Conservation (phyloP, 2,329 filamentous ascomycete species). For the Myrmaecium sp. region DNA sequence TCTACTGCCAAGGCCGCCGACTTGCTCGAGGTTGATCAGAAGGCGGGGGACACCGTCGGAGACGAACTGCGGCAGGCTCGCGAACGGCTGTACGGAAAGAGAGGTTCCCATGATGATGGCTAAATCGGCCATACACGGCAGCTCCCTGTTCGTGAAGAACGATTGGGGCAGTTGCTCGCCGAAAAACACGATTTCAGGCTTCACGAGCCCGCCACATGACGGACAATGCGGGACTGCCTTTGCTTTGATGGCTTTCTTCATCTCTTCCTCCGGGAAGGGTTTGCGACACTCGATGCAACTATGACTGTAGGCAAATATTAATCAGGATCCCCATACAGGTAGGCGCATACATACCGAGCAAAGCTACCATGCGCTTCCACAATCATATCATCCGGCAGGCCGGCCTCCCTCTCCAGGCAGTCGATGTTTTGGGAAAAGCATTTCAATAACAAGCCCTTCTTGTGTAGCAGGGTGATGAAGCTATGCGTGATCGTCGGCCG, state of each 20-base stretch:
- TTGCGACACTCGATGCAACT: conserved; percentile 76
- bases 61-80: conserved; percentile 54
- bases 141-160: conserved; percentile 43
- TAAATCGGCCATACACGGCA: conserved; percentile 51
- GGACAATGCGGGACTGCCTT: conserved; percentile 56
- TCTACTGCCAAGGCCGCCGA: conserved; percentile 60
- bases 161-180: conserved; percentile 52
- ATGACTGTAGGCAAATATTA: conserved; percentile 36
- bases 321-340: too few relatives aligned
- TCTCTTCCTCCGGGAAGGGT: conserved; percentile 53
- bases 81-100: conserved; percentile 76
- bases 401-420: conserved; percentile 75
- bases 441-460: conserved; percentile 63
- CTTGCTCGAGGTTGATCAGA: conserved; percentile 72
- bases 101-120: conserved; percentile 81
- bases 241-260: conserved; percentile 50
- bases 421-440: conserved; percentile 98
- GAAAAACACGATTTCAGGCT: conserved; percentile 92
- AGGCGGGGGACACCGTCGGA: conserved; percentile 51
- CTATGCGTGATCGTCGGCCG: conserved; percentile 77
- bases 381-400: conserved; percentile 64
- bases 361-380: conserved; percentile 95
- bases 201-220: conserved; percentile 62
- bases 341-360: conserved; percentile 38
- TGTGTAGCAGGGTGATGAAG: conserved; percentile 68